Percentiles rank a stretch among this genome's conserved stretches.
Conservation (phyloP, 345 rosid genomes). For the thale cress (Arabidopsis thaliana) region TAIR10.1 NC_003075.7:15949501-15950000, state of each 20-base stretch:
- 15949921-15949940: slow-evolving; percentile 14
- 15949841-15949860: slow-evolving; percentile 11
- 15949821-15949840: not conserved
- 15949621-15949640: slow-evolving; percentile 99
- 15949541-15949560: slow-evolving; percentile 29
- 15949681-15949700: slow-evolving; percentile 97
- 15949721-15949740: slow-evolving; percentile 57
- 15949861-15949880: not conserved
- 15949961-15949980: not conserved
- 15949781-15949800: not conserved
- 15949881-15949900: slow-evolving; percentile 14
- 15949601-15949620: slow-evolving; percentile 92
- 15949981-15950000: not conserved
- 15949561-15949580: slow-evolving; percentile 36
- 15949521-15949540: slow-evolving; percentile 11
- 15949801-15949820: slow-evolving; percentile 20
- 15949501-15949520: slow-evolving; percentile 45
- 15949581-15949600: slow-evolving; percentile 63
- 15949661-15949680: slow-evolving; percentile 91
- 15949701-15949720: slow-evolving; percentile 75
- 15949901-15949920: slow-evolving; percentile 8
- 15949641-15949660: slow-evolving; percentile 71
- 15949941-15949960: slow-evolving; percentile 20
- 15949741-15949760: slow-evolving; percentile 16
- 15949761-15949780: not conserved